A percentile compares a stretch with the other conserved stretches of the same genome.
phyloP scores from a whole-genome alignment of 345 rosid species.

The Erysimum cheiranthoides region DNA sequence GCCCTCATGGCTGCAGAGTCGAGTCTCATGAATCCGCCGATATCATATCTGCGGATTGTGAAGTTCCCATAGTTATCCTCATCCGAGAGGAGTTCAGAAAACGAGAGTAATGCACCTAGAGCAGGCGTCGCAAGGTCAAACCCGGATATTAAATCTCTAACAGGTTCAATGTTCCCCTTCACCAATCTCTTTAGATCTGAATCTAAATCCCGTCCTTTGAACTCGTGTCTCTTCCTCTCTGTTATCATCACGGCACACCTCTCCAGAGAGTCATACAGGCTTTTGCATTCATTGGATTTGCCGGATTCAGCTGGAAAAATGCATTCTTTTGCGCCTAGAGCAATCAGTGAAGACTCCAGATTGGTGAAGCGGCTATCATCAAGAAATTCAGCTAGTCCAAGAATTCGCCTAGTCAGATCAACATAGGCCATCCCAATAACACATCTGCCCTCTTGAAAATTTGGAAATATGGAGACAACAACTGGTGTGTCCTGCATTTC shows the following conservation, averaged over 20 bases:
- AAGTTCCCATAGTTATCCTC: conserved; percentile 86
- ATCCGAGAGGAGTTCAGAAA: conserved; percentile 82
- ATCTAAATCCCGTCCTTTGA: conserved; percentile 86
- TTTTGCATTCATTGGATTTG: conserved; percentile 61
- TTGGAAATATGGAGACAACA: conserved; percentile 70
- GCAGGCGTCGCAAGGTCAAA: conserved; percentile 90
- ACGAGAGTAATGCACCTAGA: conserved; percentile 81
- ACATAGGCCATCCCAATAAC: conserved; percentile 83
- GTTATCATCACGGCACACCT: conserved; percentile 89
- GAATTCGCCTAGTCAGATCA: conserved; percentile 74
- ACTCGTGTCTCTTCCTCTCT: conserved; percentile 85
- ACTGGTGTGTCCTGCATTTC: conserved; percentile 97
- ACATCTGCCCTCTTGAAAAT: conserved; percentile 69
- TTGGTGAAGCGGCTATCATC: conserved; percentile 96
- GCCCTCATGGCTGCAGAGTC: conserved; percentile 98
- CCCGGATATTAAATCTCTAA: conserved; percentile 77
- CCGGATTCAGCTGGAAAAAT: conserved; percentile 77
- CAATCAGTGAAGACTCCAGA: conserved; percentile 87
- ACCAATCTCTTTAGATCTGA: conserved; percentile 88
- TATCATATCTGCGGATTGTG: conserved; percentile 64
- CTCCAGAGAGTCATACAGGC: conserved; percentile 66
- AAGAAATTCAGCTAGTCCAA: conserved; percentile 91
- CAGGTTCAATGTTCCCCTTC: conserved; percentile 85
- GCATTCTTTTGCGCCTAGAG: conserved; percentile 97
- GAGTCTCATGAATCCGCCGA: conserved; percentile 78